Conservation (phyloP, 352 stramenopile genomes). For the Peronosclerospora sorghi region DNA sequence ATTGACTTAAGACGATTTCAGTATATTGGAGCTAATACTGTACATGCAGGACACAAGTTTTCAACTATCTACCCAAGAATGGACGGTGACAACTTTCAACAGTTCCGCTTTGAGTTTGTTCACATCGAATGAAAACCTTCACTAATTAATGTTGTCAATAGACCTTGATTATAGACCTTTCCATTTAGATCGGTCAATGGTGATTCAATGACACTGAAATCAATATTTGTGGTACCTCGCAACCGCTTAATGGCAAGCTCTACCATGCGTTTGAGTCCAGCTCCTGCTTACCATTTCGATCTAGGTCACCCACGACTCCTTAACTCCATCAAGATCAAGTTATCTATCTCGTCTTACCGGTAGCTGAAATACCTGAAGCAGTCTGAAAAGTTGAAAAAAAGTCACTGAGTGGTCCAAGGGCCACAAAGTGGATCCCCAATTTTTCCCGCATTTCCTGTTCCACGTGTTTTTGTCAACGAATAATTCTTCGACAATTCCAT, state of each 20-base stretch:
- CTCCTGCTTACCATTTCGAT: conserved; percentile 14
- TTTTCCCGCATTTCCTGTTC: conserved; percentile 8
- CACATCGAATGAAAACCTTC: too few relatives aligned
- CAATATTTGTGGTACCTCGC: conserved; percentile 15
- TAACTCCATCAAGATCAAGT: not conserved
- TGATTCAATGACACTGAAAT: conserved; percentile 13
- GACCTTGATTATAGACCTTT: too few relatives aligned
- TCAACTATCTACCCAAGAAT: too few relatives aligned
- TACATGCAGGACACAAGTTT: too few relatives aligned
- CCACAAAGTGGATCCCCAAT: conserved; percentile 11
- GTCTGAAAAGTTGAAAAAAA: conserved; percentile 30
- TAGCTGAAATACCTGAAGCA: conserved; percentile 18
- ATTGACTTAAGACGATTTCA: too few relatives aligned
- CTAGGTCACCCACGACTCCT: not conserved
- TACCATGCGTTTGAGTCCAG: conserved; percentile 35
- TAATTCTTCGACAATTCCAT: conserved; percentile 1
- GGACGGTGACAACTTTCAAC: too few relatives aligned
- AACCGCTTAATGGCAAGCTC: conserved; percentile 41
- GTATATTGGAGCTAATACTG: too few relatives aligned
- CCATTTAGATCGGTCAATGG: too few relatives aligned
- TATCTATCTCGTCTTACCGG: conserved; percentile 13
- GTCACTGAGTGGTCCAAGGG: conserved; percentile 22
- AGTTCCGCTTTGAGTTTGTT: too few relatives aligned
- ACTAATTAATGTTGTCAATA: too few relatives aligned
- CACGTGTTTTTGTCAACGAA: conserved; percentile 7